Evolutionary conservation across 805 yeast genomes (phyloP), one percentile per base, ranked within the genome.

Genomic region (Sungouiella thailandica): DNA sequence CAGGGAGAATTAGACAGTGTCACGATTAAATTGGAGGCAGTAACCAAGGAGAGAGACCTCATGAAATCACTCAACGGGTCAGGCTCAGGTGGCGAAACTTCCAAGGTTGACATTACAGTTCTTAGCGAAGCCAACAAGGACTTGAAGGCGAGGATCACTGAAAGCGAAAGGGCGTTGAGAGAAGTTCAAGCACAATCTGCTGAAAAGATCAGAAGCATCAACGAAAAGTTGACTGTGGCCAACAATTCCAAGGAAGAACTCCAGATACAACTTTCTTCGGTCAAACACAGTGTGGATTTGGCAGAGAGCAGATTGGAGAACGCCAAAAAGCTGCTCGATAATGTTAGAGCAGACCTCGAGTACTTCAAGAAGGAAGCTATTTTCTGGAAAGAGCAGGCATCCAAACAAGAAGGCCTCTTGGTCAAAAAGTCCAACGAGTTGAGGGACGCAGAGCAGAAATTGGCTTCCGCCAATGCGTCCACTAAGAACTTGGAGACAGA

Each of bases 41-140:
- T 76, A 2, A 60, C 70, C 4, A 72, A 77, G 40, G 94, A 85
- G 53, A 72, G 88, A 35, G 94, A 88, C 46, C 74, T 78, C 61
- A 70, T 80, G 46, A 69, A 78, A 50, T 37, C 37, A 3, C 28
- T 42, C 25, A 20, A 28, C 25, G 31, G 32, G 16, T 31, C 28
- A 7, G 12, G 18, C 17, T 8, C 23, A 14, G 19, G 28, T n/a
- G n/a, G 26, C 15, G 46, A 43, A n/a, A 31, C 24, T 13, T 31
- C 28, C 32, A 40, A 26, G 32, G 36, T 23, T 26, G 55, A 54
- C 29, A 30, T 44, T 17, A 48, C 54, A 39, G 48, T 53, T 44
- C 49, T 59, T 29, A 37, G 36, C 25, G 63, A 45, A 13, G 39
- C 39, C 17, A 56, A 51, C 44, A 51, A 43, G 5, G 68, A 62